These are phyloP conservation scores for Eustoma russellianum DNA, from an alignment of 257 asterid genomes.

Conservation along the genomic window DNA sequence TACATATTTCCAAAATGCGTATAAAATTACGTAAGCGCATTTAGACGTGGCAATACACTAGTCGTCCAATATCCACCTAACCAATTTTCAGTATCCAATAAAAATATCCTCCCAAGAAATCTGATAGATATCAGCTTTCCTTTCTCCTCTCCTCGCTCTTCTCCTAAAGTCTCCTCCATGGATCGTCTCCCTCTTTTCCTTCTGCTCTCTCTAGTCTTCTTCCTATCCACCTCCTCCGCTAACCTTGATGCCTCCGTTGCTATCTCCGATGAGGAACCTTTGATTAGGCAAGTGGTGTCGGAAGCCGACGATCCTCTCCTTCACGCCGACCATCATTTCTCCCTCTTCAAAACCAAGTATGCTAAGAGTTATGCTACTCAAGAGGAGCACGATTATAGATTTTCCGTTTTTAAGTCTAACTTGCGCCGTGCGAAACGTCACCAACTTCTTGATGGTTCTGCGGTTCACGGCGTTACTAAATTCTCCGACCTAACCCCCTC, in stretches of 20 bases:
- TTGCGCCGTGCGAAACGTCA: constrained; percentile 65
- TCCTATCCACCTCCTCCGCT: constrained; percentile 17
- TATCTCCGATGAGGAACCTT: constrained; percentile 29
- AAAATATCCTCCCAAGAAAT: constrained; percentile 12
- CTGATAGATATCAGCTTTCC: background rate
- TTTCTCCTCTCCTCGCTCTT: constrained; percentile 3
- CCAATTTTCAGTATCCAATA: constrained; percentile 1
- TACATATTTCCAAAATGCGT: too few species aligned
- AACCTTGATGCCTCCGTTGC: constrained; percentile 9
- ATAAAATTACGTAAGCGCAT: too few species aligned
- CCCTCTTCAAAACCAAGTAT: constrained; percentile 49
- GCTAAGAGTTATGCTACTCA: constrained; percentile 50
- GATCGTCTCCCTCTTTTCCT: constrained; percentile 24
- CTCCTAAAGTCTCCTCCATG: constrained; percentile 16
- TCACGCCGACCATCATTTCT: constrained; percentile 68
- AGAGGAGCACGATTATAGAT: constrained; percentile 72
- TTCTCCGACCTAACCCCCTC: constrained; percentile 71
- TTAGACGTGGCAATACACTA: constrained; percentile 34
- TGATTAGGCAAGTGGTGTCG: constrained; percentile 75
- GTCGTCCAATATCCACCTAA: constrained; percentile 15
- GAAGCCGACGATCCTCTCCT: constrained; percentile 46
- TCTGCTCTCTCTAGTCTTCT: constrained; percentile 18
- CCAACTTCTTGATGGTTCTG: constrained; percentile 73
- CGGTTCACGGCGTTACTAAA: constrained; percentile 77
- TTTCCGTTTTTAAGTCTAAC: constrained; percentile 65